Evolutionary conservation across 78 protist genomes (phyloP), one percentile per base, ranked within the genome.

Genomic region (Dictyostelium citrinum): DNA sequence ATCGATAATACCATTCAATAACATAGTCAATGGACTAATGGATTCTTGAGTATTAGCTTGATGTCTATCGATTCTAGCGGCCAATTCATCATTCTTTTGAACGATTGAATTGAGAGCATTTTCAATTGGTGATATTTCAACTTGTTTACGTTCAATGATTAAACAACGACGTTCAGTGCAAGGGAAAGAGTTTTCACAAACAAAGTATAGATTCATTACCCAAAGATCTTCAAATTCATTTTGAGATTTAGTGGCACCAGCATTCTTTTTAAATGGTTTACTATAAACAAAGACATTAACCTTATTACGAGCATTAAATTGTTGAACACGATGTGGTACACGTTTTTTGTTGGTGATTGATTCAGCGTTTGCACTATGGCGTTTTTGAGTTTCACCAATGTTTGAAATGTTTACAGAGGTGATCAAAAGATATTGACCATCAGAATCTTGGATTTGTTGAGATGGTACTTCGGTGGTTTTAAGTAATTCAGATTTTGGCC

Each of bases 171-270:
- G 37, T 45, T 90, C 95, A 22, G 91, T 84, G 27, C 84, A 37
- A 8, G 97, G 97, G 90, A 96, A 84, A 14, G 55, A 5, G 12
- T 24, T 71, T 22, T 91, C 93, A 46, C 84, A 68, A 8, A 80
- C 76, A 22, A 90, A 70, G 43, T 84, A 86, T 67, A 86, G 45
- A 77, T 96, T 96, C 81, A 49, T 61, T 9, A 91, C 39, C 97
- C 97, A 96, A 71, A 96, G 91, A 55, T 96, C 90, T 79, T 91
- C 92, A 70, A 96, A 96, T 37, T 96, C 96, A 71, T 96, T 90
- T 76, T 67, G 92, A 10, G 74, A 55, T 35, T 83, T 93, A 67
- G 72, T 55, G 0, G 45, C 17, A 14, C 61, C 37, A 6, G 72
- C 51, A 31, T 37, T 64, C 71, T 81, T 90, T 37, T 80, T 77